Base-by-base conservation (phyloP, 345 rosid species). In the Mangifera indica region DNA sequence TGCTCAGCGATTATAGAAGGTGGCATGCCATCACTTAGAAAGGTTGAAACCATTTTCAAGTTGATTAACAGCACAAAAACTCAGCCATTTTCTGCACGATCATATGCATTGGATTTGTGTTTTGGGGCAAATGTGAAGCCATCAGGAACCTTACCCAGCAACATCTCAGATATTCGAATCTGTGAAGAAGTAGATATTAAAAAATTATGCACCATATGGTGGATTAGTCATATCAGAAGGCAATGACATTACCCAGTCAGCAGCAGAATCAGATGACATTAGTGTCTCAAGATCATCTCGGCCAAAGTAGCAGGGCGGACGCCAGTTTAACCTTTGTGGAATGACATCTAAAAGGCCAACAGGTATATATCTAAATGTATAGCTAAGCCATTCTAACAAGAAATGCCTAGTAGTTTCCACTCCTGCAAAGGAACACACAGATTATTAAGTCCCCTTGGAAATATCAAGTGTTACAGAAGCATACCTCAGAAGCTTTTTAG, bases 201-300 rank as follows among this genome's bases (percentile, higher is more conserved):
- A 40, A 2, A 13, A 17, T 21, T 45, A 0, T 6, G 40, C 40
- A 6, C 40, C 4, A 1, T n/a, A 26, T 7, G 1, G 14, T 32
- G 6, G 17, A 21, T 62, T 12, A 66, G 13, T 22, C 9, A 53
- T 40, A 49, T 13, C 10, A 57, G 44, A 64, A 70, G 57, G 57
- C 48, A 70, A 29, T 12, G 6, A 54, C 42, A 57, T 26, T 84
- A 95, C 98, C 98, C 98, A 95, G 73, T 95, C 98, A 75, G 93
- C 97, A 3, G 97, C 99, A 69, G 98, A 90, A 70, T 92, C 97
- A 63, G 98, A 94, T 45, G 91, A 91, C 98, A 94, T 89, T 26
- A 89, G 79, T 25, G 99, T 90, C 79, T 95, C 98, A n/a, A 92
- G 98, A 77, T 95, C 99, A 80, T 95, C 90, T 44, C 97, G 96